These are phyloP conservation scores for Madurella mycetomatis DNA, from an alignment of 2,329 filamentous ascomycete genomes.

Conservation along the genomic window DNA sequence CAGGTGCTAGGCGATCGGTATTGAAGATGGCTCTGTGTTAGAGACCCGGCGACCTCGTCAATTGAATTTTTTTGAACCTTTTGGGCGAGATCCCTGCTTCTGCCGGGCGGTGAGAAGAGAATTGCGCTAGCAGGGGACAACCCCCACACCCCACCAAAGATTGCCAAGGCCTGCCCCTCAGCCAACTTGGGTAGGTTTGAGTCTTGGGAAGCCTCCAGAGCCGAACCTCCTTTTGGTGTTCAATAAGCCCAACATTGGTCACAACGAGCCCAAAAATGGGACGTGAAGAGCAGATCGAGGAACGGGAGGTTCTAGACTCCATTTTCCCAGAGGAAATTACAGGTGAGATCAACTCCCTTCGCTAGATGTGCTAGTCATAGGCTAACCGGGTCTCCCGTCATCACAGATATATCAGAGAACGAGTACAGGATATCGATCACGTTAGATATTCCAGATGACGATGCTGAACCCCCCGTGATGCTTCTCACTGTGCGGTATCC, in stretches of 20 bases:
- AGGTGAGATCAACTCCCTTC: constrained; percentile 45
- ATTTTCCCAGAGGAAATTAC: constrained; percentile 98
- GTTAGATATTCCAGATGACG: constrained; percentile 70
- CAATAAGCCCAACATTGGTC: not conserved
- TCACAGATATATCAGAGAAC: constrained; percentile 79
- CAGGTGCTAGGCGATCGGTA: no score
- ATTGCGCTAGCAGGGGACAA: not conserved
- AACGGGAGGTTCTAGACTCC: constrained; percentile 94
- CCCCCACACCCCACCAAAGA: constrained; percentile 10
- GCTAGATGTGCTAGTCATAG: not conserved
- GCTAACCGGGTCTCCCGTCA: constrained; percentile 1
- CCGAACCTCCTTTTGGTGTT: not conserved
- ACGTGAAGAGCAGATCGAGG: constrained; percentile 86
- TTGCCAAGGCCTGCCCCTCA: constrained; percentile 11
- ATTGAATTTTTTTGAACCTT: constrained; percentile 18
- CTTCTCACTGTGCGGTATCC: constrained; percentile 84
- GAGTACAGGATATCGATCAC: constrained; percentile 82
- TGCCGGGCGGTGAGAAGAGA: constrained; percentile 19
- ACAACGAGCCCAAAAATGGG: constrained; percentile 45
- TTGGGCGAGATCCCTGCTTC: constrained; percentile 15
- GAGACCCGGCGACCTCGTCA: not conserved
- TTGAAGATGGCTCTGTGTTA: not conserved
- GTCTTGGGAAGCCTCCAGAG: no score
- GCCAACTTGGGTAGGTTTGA: not conserved
- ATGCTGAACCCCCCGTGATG: constrained; percentile 65